Conservation (phyloP, 257 asterid genomes). For the Capsicum pubescens region DNA sequence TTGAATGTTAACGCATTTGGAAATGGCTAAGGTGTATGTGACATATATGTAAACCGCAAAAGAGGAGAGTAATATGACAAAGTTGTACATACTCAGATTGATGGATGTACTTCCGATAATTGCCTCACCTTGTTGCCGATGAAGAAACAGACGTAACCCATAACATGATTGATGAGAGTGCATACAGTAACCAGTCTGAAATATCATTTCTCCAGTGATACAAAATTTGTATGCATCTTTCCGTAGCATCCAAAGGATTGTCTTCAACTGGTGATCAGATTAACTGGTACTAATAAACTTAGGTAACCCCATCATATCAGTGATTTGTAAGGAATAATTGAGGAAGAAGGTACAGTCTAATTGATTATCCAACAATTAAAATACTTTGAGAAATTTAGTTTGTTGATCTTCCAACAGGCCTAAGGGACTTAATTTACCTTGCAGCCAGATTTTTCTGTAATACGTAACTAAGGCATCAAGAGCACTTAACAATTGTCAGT, state of each 20-base stretch:
- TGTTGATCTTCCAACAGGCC: not conserved
- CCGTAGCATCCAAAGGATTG: not conserved
- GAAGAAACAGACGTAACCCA: not conserved
- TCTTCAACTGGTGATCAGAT: not conserved
- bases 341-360: not conserved
- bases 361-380: not conserved
- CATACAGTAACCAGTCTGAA: not conserved
- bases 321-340: not conserved
- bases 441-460: not conserved
- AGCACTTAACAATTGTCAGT: not conserved
- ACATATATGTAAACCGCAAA: not conserved
- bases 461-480: not conserved
- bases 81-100: not conserved
- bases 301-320: not conserved
- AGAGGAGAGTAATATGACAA: not conserved
- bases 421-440: not conserved
- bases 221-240: not conserved
- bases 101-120: not conserved
- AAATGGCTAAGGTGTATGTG: not conserved
- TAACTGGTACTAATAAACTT: not conserved
- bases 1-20: constrained; percentile 2
- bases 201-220: not conserved
- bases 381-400: no score
- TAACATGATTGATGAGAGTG: not conserved
- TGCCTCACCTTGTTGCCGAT: not conserved